Evolutionary conservation across 1,284 basidiomycete species (phyloP).

Genomic region (Naganishia cerealis): DNA sequence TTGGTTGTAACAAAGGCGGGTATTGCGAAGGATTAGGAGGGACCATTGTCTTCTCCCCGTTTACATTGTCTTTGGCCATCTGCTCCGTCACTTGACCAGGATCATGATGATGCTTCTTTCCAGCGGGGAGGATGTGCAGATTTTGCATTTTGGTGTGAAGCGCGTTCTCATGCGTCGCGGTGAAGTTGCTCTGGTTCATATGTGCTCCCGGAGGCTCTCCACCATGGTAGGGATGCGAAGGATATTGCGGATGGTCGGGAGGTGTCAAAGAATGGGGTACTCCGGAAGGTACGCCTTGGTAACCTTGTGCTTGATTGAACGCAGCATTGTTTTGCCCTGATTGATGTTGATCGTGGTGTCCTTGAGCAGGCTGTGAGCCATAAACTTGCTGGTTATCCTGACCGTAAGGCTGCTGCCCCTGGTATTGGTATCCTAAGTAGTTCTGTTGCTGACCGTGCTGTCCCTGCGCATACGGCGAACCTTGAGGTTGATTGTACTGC

Average conservation of each 20-base stretch:
- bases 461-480: neutral
- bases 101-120: slow-evolving; percentile 12
- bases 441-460: neutral
- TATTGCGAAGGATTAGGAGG: slow-evolving; percentile 37
- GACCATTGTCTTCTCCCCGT: slow-evolving; percentile 21
- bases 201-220: slow-evolving; percentile 17
- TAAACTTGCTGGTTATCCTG: slow-evolving; percentile 9
- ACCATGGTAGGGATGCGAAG: slow-evolving; percentile 6
- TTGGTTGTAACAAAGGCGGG: slow-evolving; percentile 42
- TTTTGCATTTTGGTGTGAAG: slow-evolving; percentile 13
- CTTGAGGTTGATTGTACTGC: slow-evolving; percentile 11
- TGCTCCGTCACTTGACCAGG: slow-evolving; percentile 20
- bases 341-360: neutral
- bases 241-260: neutral
- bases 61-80: slow-evolving; percentile 14
- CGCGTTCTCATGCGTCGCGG: slow-evolving; percentile 1
- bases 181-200: slow-evolving; percentile 8
- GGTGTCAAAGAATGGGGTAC: slow-evolving; percentile 13
- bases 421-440: slow-evolving; percentile 13
- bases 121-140: slow-evolving; percentile 7
- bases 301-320: neutral
- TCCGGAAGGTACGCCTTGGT: neutral
- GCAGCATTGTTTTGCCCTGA: neutral
- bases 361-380: neutral
- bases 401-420: slow-evolving; percentile 11